Evolutionary conservation across 345 rosid species (phyloP).

Genomic region (Brassica napus): Da-Ae NC_063440.1:3689501-3690000

Average conservation of each 20-base stretch:
- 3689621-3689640: slow-evolving; percentile 1
- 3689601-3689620: slow-evolving; percentile 31
- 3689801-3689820: slow-evolving; percentile 34
- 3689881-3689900: neutral
- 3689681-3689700: neutral
- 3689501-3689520: neutral
- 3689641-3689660: neutral
- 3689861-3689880: slow-evolving; percentile 14
- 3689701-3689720: slow-evolving; percentile 38
- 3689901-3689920: slow-evolving; percentile 25
- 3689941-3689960: neutral
- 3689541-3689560: slow-evolving; percentile 68
- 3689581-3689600: slow-evolving; percentile 30
- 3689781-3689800: slow-evolving; percentile 17
- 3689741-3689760: slow-evolving; percentile 25
- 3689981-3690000: neutral
- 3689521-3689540: slow-evolving; percentile 57
- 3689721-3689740: slow-evolving; percentile 42
- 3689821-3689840: slow-evolving; percentile 33
- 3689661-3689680: neutral
- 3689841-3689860: slow-evolving; percentile 38
- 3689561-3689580: slow-evolving; percentile 78
- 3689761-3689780: slow-evolving; percentile 16
- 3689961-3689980: neutral
- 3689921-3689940: neutral